phyloP scores from a whole-genome alignment of 2,329 filamentous ascomycete species.

The Teratosphaeria zuluensis region DNA sequence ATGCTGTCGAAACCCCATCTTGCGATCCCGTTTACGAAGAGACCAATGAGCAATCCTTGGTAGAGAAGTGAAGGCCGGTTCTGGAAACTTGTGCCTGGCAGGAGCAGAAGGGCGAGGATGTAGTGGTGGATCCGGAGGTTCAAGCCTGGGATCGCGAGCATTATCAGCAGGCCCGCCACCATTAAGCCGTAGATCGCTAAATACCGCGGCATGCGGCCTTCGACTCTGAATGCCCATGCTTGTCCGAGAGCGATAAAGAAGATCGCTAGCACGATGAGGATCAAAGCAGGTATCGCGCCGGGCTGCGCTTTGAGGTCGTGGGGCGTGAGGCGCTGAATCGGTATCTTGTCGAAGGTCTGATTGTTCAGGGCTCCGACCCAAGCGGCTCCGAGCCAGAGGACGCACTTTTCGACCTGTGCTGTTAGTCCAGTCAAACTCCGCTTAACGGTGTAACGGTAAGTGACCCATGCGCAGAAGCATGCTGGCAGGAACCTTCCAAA shows the following conservation, averaged over 20 bases:
- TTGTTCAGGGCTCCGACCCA: constrained; percentile 92
- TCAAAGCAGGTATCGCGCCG: constrained; percentile 73
- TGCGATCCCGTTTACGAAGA: constrained; percentile 90
- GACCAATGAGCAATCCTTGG: constrained; percentile 77
- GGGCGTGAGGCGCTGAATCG: constrained; percentile 80
- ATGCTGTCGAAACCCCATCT: constrained; percentile 89
- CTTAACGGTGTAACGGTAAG: constrained; percentile 73
- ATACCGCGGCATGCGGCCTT: constrained; percentile 69
- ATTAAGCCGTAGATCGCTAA: constrained; percentile 69
- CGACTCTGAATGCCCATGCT: constrained; percentile 75
- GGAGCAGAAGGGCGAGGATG: constrained; percentile 73
- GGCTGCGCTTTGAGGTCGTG: constrained; percentile 85
- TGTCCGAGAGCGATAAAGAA: constrained; percentile 61
- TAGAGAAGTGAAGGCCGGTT: constrained; percentile 77
- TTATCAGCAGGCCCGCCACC: constrained; percentile 54
- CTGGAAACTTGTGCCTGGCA: constrained; percentile 82
- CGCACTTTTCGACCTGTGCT: constrained; percentile 79
- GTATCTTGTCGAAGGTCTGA: constrained; percentile 90
- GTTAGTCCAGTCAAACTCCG: constrained; percentile 62
- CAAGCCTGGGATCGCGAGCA: constrained; percentile 64
- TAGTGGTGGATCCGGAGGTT: constrained; percentile 91
- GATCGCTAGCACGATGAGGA: constrained; percentile 65
- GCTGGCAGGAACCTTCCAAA: constrained; percentile 78
- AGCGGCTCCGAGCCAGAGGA: constrained; percentile 80
- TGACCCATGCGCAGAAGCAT: constrained; percentile 75